These are phyloP conservation scores for Pyrus pyrifolia DNA, from an alignment of 306 rosid species.

Conservation along the genomic window DNA sequence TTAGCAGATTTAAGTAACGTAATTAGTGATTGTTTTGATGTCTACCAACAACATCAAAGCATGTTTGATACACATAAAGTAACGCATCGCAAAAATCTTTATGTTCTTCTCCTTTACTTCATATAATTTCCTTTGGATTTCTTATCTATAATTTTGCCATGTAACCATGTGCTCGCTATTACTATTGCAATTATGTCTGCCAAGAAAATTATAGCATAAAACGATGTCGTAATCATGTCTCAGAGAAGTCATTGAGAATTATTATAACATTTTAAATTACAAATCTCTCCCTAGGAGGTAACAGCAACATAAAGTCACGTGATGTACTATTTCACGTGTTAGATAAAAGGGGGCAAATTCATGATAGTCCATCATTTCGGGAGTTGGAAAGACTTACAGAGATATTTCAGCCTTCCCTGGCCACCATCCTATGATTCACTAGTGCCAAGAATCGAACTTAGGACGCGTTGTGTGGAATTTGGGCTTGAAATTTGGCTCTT, in stretches of 20 bases:
- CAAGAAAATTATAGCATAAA: slow-evolving; percentile 26
- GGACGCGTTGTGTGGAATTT: too few species aligned
- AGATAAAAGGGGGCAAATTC: too few species aligned
- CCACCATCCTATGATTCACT: too few species aligned
- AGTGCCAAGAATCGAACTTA: too few species aligned
- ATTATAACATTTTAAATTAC: slow-evolving; percentile 3
- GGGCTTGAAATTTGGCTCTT: too few species aligned
- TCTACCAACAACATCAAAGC: slow-evolving; percentile 50
- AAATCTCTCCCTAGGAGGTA: not conserved
- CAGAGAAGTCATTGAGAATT: not conserved
- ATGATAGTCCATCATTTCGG: too few species aligned
- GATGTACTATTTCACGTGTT: too few species aligned
- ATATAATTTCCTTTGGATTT: slow-evolving; percentile 20
- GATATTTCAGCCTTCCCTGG: too few species aligned
- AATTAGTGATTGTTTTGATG: slow-evolving; percentile 46
- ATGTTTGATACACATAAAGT: slow-evolving; percentile 15
- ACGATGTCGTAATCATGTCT: slow-evolving; percentile 33
- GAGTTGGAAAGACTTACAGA: too few species aligned
- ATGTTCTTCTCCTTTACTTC: not conserved
- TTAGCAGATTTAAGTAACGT: slow-evolving; percentile 12
- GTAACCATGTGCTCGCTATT: slow-evolving; percentile 65
- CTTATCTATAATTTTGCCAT: slow-evolving; percentile 24
- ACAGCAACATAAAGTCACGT: too few species aligned
- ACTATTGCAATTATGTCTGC: slow-evolving; percentile 33
- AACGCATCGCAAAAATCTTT: not conserved